A percentile compares a stretch with the other conserved stretches of the same genome.
Conservation (phyloP, 345 rosid genomes). For the Dovyalis caffra region DNA sequence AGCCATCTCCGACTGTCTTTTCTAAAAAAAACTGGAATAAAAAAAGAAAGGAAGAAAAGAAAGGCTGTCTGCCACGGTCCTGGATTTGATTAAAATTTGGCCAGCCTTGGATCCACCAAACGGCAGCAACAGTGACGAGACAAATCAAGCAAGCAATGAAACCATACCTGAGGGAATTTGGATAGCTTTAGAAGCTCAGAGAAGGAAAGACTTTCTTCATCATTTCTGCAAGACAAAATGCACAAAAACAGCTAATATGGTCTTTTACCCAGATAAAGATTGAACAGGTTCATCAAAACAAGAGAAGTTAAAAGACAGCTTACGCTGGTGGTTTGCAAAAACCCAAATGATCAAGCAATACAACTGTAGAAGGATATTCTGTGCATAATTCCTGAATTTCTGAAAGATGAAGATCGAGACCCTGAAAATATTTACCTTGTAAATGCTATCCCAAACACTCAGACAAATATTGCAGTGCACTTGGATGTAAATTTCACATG, state of each 20-base stretch:
- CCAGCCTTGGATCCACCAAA: background rate
- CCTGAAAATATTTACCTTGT: conserved; percentile 44
- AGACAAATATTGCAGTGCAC: background rate
- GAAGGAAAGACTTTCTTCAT: conserved; percentile 56
- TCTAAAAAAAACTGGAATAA: no score
- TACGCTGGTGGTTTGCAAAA: conserved; percentile 86
- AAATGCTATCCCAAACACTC: background rate
- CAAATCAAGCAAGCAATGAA: background rate
- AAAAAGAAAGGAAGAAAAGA: no score
- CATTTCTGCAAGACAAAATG: conserved; percentile 48
- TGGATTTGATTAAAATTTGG: background rate
- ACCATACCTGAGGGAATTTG: conserved; percentile 71
- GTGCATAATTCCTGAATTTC: conserved; percentile 80
- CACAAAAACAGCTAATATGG: conserved; percentile 10
- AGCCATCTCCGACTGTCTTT: no score
- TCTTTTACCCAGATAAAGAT: background rate
- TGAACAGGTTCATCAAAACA: conserved; percentile 9
- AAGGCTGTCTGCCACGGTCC: background rate
- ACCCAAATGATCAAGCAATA: conserved; percentile 80
- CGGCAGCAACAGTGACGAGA: background rate
- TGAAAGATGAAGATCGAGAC: conserved; percentile 66
- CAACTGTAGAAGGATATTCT: conserved; percentile 72
- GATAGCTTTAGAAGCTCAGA: conserved; percentile 71
- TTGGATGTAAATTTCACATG: background rate
- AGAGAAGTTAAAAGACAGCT: conserved; percentile 24